phyloP scores from a whole-genome alignment of 1,139 yeast species.

The Blastobotrys proliferans region DNA sequence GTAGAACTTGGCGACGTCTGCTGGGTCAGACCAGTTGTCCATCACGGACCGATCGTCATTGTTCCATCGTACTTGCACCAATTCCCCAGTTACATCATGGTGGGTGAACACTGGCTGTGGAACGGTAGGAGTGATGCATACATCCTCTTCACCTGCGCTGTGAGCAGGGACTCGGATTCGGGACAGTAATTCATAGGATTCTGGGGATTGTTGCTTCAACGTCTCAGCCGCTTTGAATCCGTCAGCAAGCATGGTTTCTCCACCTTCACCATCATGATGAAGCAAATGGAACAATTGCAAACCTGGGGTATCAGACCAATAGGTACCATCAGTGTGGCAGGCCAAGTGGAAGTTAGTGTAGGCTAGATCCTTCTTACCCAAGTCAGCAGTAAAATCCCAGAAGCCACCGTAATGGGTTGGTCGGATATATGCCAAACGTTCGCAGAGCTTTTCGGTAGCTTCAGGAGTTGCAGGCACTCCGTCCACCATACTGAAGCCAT shows the following conservation, averaged over 20 bases:
- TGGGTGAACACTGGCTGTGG: slow-evolving; percentile 58
- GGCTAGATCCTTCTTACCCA: slow-evolving; percentile 70
- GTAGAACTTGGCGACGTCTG: slow-evolving; percentile 55
- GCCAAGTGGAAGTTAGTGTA: slow-evolving; percentile 67
- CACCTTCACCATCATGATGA: slow-evolving; percentile 67
- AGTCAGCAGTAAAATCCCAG: slow-evolving; percentile 76
- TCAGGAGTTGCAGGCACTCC: slow-evolving; percentile 61
- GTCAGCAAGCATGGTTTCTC: slow-evolving; percentile 67
- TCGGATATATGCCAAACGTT: slow-evolving; percentile 58
- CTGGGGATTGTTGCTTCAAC: slow-evolving; percentile 48
- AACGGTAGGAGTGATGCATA: slow-evolving; percentile 60
- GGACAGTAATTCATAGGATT: slow-evolving; percentile 51
- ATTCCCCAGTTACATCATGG: slow-evolving; percentile 46
- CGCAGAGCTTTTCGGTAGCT: slow-evolving; percentile 57
- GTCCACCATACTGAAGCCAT: slow-evolving; percentile 63
- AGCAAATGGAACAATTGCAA: slow-evolving; percentile 67
- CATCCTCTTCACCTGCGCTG: slow-evolving; percentile 69
- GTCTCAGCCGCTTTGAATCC: slow-evolving; percentile 60
- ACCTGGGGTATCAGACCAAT: slow-evolving; percentile 76
- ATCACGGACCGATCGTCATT: slow-evolving; percentile 68
- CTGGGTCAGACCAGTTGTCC: slow-evolving; percentile 53
- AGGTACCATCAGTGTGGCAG: slow-evolving; percentile 73
- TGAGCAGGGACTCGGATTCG: slow-evolving; percentile 63
- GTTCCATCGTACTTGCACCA: slow-evolving; percentile 71
- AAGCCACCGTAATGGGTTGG: slow-evolving; percentile 80